Conservation (phyloP, 805 yeast genomes). For the Metschnikowia santaceciliae region DNA sequence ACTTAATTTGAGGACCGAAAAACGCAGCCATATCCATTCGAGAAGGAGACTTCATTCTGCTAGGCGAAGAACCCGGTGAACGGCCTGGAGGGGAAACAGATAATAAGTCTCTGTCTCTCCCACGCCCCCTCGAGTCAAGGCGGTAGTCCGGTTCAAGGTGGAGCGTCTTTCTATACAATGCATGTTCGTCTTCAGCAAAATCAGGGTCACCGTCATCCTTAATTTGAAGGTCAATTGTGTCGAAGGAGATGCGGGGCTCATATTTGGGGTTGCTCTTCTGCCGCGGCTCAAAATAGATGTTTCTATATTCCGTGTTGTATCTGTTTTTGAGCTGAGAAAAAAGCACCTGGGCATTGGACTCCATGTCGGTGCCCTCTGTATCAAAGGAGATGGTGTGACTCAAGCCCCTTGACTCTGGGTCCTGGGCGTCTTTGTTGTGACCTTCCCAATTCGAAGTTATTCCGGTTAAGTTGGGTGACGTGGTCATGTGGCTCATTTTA, state of each 20-base stretch:
- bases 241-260: constrained; percentile 46
- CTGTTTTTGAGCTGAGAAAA: constrained; percentile 10
- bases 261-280: constrained; percentile 11
- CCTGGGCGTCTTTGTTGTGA: not conserved
- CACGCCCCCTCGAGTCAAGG: constrained; percentile 14
- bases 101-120: constrained; percentile 12
- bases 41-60: constrained; percentile 15
- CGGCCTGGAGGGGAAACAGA: constrained; percentile 8
- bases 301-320: constrained; percentile 14
- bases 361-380: not conserved
- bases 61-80: constrained; percentile 22
- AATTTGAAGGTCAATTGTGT: constrained; percentile 44
- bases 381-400: not conserved
- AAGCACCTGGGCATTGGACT: constrained; percentile 7
- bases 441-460: constrained; percentile 1
- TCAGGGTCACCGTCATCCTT: constrained; percentile 19
- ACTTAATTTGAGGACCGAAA: constrained; percentile 17
- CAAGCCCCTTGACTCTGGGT: not conserved
- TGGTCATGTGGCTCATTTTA: constrained; percentile 11
- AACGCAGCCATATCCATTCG: constrained; percentile 11
- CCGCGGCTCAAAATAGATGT: constrained; percentile 5
- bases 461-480: constrained; percentile 15
- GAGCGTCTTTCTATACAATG: constrained; percentile 16
- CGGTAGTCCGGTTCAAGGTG: constrained; percentile 3
- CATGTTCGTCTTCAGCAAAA: constrained; percentile 17